Evolutionary conservation across 2,329 filamentous ascomycete genomes (phyloP).

Genomic region (Calcarisporium arbuscula): DNA sequence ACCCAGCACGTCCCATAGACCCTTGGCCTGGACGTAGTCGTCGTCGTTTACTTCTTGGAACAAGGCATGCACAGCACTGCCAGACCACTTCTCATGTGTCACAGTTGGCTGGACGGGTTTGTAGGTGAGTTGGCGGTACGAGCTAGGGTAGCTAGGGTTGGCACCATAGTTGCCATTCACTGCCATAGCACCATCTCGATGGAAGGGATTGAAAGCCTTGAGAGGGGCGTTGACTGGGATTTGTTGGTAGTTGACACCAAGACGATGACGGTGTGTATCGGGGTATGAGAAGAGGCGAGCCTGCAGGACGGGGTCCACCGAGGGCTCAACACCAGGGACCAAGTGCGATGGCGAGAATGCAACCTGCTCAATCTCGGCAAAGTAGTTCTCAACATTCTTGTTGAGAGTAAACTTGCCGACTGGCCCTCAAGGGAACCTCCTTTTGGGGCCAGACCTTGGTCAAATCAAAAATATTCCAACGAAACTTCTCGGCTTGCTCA

Average conservation of each 20-base stretch:
- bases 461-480: constrained; percentile 61
- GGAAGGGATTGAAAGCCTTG: constrained; percentile 59
- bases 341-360: constrained; percentile 60
- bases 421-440: constrained; percentile 53
- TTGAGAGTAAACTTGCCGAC: constrained; percentile 60
- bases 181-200: constrained; percentile 67
- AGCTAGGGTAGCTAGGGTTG: constrained; percentile 52
- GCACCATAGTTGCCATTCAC: constrained; percentile 58
- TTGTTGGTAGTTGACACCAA: constrained; percentile 59
- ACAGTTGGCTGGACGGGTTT: constrained; percentile 32
- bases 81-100: constrained; percentile 42
- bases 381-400: constrained; percentile 61
- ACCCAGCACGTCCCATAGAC: constrained; percentile 43
- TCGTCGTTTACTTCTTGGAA: constrained; percentile 39
- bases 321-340: constrained; percentile 57
- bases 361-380: constrained; percentile 62
- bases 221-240: constrained; percentile 55
- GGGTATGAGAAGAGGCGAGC: constrained; percentile 55
- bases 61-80: constrained; percentile 34
- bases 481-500: constrained; percentile 53
- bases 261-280: constrained; percentile 56
- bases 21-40: constrained; percentile 44
- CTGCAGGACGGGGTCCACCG: constrained; percentile 57
- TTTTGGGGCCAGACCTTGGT: constrained; percentile 64
- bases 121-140: constrained; percentile 40